Evolutionary conservation across 345 rosid species (phyloP).

Genomic region (Murraya paniculata): DNA sequence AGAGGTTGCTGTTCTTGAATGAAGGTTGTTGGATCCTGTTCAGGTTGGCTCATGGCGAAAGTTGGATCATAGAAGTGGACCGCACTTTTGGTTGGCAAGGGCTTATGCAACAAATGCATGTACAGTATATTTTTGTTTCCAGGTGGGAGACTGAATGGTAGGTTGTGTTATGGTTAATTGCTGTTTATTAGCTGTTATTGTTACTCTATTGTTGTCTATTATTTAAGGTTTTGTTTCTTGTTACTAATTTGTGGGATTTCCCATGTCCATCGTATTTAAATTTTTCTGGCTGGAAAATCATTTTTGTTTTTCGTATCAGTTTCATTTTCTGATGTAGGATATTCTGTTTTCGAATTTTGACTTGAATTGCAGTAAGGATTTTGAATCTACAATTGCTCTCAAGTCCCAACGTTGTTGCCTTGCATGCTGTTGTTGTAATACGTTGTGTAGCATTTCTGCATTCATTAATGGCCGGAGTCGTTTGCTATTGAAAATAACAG

Average conservation of each 20-base stretch:
- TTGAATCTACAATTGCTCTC: not conserved
- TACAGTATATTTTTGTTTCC: conserved; percentile 50
- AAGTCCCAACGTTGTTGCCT: not conserved
- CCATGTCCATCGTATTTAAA: conserved; percentile 16
- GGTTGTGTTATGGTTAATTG: conserved; percentile 34
- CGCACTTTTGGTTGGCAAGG: conserved; percentile 23
- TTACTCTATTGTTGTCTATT: conserved; percentile 26
- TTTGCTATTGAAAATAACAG: not conserved
- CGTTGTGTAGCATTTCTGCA: not conserved
- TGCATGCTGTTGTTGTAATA: too few relatives aligned
- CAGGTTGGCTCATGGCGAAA: conserved; percentile 5
- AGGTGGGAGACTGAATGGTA: conserved; percentile 28
- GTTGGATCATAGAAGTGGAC: conserved; percentile 18
- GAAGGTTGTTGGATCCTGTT: conserved; percentile 18
- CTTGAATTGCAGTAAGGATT: not conserved
- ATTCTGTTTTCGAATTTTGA: not conserved
- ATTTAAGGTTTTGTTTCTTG: conserved; percentile 34
- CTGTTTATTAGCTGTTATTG: conserved; percentile 27
- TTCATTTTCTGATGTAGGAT: not conserved
- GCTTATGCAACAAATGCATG: conserved; percentile 28
- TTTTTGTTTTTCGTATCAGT: not conserved
- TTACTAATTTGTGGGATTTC: conserved; percentile 10
- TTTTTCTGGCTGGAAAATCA: conserved; percentile 4
- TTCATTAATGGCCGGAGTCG: not conserved
- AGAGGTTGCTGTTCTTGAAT: conserved; percentile 83